These are phyloP conservation scores for Phyllosticta citribraziliensis DNA, from an alignment of 2,329 filamentous ascomycete species.

Conservation along the genomic window DNA sequence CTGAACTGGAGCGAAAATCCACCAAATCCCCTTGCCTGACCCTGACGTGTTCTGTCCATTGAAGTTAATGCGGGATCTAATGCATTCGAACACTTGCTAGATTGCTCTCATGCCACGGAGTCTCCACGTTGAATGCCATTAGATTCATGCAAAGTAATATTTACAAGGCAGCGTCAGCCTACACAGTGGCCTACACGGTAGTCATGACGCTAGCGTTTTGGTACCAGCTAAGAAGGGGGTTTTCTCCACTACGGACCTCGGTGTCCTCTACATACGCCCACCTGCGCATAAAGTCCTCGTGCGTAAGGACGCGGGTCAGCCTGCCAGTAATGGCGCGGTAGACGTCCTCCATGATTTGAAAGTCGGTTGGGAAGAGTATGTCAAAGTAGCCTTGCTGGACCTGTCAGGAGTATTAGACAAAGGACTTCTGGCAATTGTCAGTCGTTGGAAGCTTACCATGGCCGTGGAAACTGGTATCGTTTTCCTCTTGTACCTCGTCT, in stretches of 20 bases:
- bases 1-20: too few relatives aligned
- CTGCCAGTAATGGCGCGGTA: constrained; percentile 91
- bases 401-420: constrained; percentile 34
- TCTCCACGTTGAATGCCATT: neutral
- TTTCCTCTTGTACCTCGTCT: constrained; percentile 78
- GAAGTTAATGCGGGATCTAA: too few relatives aligned
- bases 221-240: constrained; percentile 86
- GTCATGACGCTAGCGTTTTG: constrained; percentile 90
- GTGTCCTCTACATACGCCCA: constrained; percentile 92
- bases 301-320: constrained; percentile 71
- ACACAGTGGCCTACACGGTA: constrained; percentile 51
- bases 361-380: constrained; percentile 96
- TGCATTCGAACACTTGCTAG: too few relatives aligned
- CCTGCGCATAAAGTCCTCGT: constrained; percentile 80
- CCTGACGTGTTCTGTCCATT: too few relatives aligned
- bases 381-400: constrained; percentile 98
- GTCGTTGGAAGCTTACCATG: constrained; percentile 50
- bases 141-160: neutral
- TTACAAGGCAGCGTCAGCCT: neutral
- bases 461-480: constrained; percentile 88
- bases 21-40: too few relatives aligned
- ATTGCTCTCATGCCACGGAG: neutral
- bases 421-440: neutral
- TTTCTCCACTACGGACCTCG: constrained; percentile 80
- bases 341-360: constrained; percentile 78